Conservation (phyloP, 2,329 filamentous ascomycete species). For the Fusarium sp. region DNA sequence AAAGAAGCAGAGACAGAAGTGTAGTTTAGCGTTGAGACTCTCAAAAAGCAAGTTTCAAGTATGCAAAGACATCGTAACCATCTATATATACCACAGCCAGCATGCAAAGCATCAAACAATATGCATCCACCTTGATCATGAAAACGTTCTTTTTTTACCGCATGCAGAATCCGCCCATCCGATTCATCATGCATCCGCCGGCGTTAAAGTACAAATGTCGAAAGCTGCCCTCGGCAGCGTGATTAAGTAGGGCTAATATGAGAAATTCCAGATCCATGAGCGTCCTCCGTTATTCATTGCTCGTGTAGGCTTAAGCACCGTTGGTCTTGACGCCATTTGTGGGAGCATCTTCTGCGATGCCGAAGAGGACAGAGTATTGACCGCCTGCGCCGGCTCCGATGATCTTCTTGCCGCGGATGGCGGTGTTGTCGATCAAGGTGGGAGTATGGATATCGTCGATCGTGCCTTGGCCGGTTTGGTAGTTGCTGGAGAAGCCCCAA, state of each 20-base stretch:
- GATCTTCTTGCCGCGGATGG: constrained; percentile 79
- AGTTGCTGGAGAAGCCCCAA: constrained; percentile 85
- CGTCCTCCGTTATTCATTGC: constrained; percentile 16
- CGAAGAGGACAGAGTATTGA: constrained; percentile 79
- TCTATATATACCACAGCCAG: constrained; percentile 35
- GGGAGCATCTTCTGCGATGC: constrained; percentile 51
- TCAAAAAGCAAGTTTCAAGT: constrained; percentile 23
- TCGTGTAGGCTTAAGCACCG: constrained; percentile 35
- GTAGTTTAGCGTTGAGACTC: constrained; percentile 20
- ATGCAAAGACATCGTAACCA: constrained; percentile 37
- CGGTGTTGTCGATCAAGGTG: constrained; percentile 86
- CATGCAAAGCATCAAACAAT: constrained; percentile 8
- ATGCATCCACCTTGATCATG: constrained; percentile 25
- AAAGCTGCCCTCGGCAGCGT: constrained; percentile 17
- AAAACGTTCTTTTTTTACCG: constrained; percentile 25
- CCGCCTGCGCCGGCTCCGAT: constrained; percentile 87
- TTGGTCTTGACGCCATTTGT: constrained; percentile 50
- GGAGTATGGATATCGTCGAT: constrained; percentile 84
- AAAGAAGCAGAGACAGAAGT: constrained; percentile 3
- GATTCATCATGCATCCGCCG: constrained; percentile 23
- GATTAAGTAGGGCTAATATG: constrained; percentile 35
- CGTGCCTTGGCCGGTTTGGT: constrained; percentile 82
- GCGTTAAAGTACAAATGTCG: constrained; percentile 34
- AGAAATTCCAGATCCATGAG: constrained; percentile 16
- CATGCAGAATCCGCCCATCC: constrained; percentile 34